A percentile compares a stretch with the other conserved stretches of the same genome.
These are phyloP conservation scores for Hypoxylon intermedium DNA, from an alignment of 495 filamentous ascomycete genomes.

Conservation along the genomic window DNA sequence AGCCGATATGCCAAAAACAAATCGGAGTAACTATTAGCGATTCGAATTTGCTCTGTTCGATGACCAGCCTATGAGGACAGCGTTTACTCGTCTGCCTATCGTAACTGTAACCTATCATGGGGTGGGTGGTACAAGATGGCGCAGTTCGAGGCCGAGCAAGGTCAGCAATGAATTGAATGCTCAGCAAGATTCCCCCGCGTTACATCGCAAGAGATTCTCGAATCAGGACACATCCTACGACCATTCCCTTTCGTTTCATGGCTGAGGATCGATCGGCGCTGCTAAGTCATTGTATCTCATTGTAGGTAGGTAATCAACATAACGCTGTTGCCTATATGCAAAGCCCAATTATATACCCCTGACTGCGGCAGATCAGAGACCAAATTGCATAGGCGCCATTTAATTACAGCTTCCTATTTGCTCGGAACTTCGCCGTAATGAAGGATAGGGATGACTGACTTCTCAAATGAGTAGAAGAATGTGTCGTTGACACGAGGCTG, in stretches of 20 bases:
- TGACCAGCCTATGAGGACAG: slow-evolving; percentile 14
- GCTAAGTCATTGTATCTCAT: slow-evolving; percentile 5
- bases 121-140: slow-evolving; percentile 1
- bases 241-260: neutral
- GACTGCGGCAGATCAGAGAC: slow-evolving; percentile 1
- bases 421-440: neutral
- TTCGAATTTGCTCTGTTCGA: neutral
- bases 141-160: slow-evolving; percentile 7
- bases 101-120: neutral
- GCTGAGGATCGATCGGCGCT: slow-evolving; percentile 21
- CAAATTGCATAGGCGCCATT: slow-evolving; percentile 2
- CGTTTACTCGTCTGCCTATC: slow-evolving; percentile 24
- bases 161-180: slow-evolving; percentile 1
- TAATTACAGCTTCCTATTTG: slow-evolving; percentile 8
- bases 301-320: slow-evolving; percentile 16
- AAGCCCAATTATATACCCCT: slow-evolving; percentile 1
- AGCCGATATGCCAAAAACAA: neutral
- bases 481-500: slow-evolving; percentile 6
- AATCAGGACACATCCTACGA: neutral
- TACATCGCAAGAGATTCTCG: neutral
- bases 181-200: slow-evolving; percentile 10
- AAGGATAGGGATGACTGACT: slow-evolving; percentile 1
- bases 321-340: slow-evolving; percentile 20
- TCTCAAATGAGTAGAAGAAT: slow-evolving; percentile 17
- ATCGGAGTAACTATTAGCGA: neutral